phyloP scores from a whole-genome alignment of 2,329 filamentous ascomycete species.

The Colletotrichum noveboracense region DNA sequence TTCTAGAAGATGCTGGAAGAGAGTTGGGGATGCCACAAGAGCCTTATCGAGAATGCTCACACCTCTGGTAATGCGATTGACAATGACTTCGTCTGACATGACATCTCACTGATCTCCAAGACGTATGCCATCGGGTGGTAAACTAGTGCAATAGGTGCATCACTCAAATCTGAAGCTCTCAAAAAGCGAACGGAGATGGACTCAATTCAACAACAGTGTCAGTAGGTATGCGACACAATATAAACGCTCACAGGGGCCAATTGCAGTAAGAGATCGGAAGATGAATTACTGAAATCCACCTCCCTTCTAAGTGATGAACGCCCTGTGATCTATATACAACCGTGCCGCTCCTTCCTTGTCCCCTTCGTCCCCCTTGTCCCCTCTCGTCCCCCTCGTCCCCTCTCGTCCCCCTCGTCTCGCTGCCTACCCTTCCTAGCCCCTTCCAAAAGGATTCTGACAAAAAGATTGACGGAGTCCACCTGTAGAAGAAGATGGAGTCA shows the following conservation, averaged over 20 bases:
- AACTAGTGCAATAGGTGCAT: not conserved
- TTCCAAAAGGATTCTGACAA: not conserved
- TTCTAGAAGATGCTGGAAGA: not conserved
- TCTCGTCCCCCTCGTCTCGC: too few species aligned
- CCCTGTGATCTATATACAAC: not conserved
- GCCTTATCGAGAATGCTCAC: not conserved
- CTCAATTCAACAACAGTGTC: not conserved
- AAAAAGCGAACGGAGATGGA: fast-evolving
- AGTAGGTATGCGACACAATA: not conserved
- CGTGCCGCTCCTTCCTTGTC: not conserved
- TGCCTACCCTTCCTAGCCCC: not conserved
- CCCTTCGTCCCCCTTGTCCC: too few species aligned
- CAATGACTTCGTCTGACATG: not conserved
- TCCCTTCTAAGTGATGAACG: not conserved
- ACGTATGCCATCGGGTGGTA: not conserved
- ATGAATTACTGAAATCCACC: not conserved
- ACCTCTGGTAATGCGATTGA: not conserved
- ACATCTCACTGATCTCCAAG: not conserved
- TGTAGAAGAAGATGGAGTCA: too few species aligned
- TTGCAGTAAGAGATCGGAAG: not conserved
- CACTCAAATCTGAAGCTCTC: not conserved
- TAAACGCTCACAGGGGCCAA: too few species aligned
- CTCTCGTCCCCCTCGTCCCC: too few species aligned
- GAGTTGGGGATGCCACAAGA: not conserved
- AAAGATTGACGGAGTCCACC: not conserved